Base-by-base conservation (phyloP, 768 basidiomycete genomes). In the Clavaria fumosa region DNA sequence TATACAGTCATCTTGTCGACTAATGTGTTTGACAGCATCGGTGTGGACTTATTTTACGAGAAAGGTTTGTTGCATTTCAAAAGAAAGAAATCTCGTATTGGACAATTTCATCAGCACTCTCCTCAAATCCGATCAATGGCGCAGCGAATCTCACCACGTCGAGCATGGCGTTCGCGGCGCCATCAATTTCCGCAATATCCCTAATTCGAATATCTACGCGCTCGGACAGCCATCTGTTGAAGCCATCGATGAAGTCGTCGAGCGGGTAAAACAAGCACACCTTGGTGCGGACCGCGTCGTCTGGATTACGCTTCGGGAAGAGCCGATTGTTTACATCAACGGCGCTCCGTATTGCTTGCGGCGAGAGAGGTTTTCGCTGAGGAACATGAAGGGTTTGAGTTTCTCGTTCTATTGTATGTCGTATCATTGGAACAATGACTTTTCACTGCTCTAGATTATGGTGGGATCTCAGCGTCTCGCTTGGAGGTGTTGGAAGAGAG, bases 331-430 rank as follows among this genome's bases (percentile, higher is more conserved):
- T 0, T 90, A 91, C 55, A 72, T 97, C 48, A 93, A 96, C 49
- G 91, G 91, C 21, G 71, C 76, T 12, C 86, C 90, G 0, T 96
- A 89, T 55, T 96, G 91, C 46, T 56, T 85, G 53, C 68, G 93
- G 43, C 63, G 88, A 41, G 86, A 93, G 50, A 70, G 75, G 3
- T 85, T 82, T 47, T 82, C 84, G 9, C 57, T 99, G 21, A 66
- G 95, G 31, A 97, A 99, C 51, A 88, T 97, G 78, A 95, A 91
- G 67, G 83, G 77, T 81, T 35, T 47, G n/a, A n/a, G n/a, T n/a
- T 5, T 18, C 42, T 30, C 11, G 14, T 33, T 10, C 14, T 3
- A 11, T 4, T 27, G 18, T 10, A 20, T 7, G 23, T 5, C 10
- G 18, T 5, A 17, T 32, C 12, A 31, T 26, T 21, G 12, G 12